Conservation (phyloP, 192 early-diverging fungal species). For the Podila horticola region DNA sequence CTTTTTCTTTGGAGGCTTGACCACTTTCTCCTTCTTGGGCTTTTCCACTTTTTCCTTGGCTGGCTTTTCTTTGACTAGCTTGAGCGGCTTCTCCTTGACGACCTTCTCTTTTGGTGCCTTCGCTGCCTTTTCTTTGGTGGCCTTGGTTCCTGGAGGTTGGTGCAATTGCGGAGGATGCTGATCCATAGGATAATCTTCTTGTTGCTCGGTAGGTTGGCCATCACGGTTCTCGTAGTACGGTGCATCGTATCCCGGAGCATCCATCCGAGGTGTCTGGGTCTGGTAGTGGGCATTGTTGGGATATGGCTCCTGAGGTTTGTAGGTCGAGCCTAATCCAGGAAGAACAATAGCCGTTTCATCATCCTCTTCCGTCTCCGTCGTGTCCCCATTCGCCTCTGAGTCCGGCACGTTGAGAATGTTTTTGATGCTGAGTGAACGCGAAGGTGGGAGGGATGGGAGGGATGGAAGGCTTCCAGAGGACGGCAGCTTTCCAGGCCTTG, state of each 20-base stretch:
- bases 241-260: background rate
- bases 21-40: constrained; percentile 31
- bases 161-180: background rate
- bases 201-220: background rate
- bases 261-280: background rate
- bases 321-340: background rate
- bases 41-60: constrained; percentile 21
- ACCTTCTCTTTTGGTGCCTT: constrained; percentile 24
- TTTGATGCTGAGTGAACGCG: constrained; percentile 31
- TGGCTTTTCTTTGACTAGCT: constrained; percentile 21
- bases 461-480: constrained; percentile 10
- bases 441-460: constrained; percentile 3
- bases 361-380: constrained; percentile 5
- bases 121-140: constrained; percentile 8
- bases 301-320: background rate
- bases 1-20: constrained; percentile 37
- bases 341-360: background rate
- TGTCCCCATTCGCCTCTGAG: constrained; percentile 3
- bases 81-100: constrained; percentile 26
- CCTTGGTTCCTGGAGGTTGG: background rate
- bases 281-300: background rate
- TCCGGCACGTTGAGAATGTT: constrained; percentile 39
- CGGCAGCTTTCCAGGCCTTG: background rate
- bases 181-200: background rate
- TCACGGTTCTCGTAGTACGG: background rate